These are phyloP conservation scores for Eremothecium sinecaudum DNA, from an alignment of 1,139 yeast genomes.

Conservation along the genomic window DNA sequence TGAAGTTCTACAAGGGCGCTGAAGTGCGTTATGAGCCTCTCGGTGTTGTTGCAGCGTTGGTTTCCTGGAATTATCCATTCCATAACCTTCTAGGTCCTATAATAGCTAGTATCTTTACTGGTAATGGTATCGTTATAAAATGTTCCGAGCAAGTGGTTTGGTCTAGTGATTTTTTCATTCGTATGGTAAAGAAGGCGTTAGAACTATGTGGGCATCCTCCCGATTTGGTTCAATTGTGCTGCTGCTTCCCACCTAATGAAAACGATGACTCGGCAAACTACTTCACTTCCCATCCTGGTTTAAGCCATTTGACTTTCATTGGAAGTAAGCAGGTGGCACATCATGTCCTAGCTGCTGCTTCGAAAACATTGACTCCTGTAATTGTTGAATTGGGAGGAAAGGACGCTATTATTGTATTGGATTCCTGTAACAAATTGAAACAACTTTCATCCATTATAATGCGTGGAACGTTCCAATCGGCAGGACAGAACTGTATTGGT, in stretches of 20 bases:
- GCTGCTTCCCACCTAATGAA: constrained; percentile 45
- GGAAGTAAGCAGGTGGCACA: constrained; percentile 95
- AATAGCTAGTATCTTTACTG: constrained; percentile 78
- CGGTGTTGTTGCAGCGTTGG: constrained; percentile 80
- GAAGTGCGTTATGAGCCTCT: constrained; percentile 90
- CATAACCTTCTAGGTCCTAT: constrained; percentile 90
- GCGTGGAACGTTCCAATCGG: constrained; percentile 93
- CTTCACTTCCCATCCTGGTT: constrained; percentile 71
- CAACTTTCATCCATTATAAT: constrained; percentile 71
- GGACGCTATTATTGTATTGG: constrained; percentile 80
- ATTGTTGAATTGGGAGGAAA: constrained; percentile 95
- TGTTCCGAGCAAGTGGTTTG: constrained; percentile 94
- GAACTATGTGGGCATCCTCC: constrained; percentile 67
- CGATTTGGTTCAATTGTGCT: constrained; percentile 70
- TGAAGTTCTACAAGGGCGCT: constrained; percentile 71
- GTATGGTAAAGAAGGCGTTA: constrained; percentile 61
- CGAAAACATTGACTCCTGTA: constrained; percentile 77
- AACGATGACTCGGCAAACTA: constrained; percentile 74
- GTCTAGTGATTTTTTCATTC: constrained; percentile 76
- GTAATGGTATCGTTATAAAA: constrained; percentile 82
- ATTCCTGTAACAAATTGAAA: constrained; percentile 49
- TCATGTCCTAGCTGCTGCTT: constrained; percentile 71
- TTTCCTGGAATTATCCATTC: constrained; percentile 95
- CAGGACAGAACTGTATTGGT: constrained; percentile 97
- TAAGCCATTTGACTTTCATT: constrained; percentile 84